Evolutionary conservation across 2,329 filamentous ascomycete genomes (phyloP), one percentile per base, ranked within the genome.

Genomic region (Graphilbum sp.): DNA sequence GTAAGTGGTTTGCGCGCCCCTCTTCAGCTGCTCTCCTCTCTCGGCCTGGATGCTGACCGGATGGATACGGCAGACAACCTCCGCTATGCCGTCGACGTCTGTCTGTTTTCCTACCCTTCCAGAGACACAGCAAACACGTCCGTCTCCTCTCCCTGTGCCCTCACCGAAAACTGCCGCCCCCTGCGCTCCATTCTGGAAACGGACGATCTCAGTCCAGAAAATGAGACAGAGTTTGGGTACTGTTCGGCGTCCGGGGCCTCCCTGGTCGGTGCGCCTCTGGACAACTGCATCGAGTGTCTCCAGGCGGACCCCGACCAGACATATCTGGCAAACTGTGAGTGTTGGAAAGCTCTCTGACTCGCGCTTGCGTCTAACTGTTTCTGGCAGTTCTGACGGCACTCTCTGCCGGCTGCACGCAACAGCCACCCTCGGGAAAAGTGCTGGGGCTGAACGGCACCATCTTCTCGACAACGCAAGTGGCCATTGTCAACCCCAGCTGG

Each of bases 301-400:
- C 51, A 54, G n/a, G 49, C 57, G 0, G 63, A 56, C 16, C 41
- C 50, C 0, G 46, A 57, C 5, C 62, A 66, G 37, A 48, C 43
- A 3, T 68, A 66, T 32, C 48, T 68, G 2, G 53, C 63, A 3
- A 70, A 71, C 45, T 69, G 67, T 69, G 49, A 43, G 64, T 29
- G 5, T 13, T 29, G 27, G 4, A 10, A 12, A 9, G 5, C 13
- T 6, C 13, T n/a, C 13, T 13, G 27, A 24, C 21, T 24, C n/a
- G n/a, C n/a, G 21, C 2, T 15, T 6, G 10, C 17, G 1, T 8
- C 12, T 37, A 7, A 36, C 45, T 43, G 37, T 12, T 3, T 6
- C 5, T 34, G 6, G 6, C 24, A 70, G 66, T 70, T 45, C 46
- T 71, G 38, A 53, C 58, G 2, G 64, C 64, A 0, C 52, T 72